Percentiles rank a stretch among this genome's conserved stretches.
Conservation (phyloP, 805 yeast genomes). For the Ogataea corticis region DNA sequence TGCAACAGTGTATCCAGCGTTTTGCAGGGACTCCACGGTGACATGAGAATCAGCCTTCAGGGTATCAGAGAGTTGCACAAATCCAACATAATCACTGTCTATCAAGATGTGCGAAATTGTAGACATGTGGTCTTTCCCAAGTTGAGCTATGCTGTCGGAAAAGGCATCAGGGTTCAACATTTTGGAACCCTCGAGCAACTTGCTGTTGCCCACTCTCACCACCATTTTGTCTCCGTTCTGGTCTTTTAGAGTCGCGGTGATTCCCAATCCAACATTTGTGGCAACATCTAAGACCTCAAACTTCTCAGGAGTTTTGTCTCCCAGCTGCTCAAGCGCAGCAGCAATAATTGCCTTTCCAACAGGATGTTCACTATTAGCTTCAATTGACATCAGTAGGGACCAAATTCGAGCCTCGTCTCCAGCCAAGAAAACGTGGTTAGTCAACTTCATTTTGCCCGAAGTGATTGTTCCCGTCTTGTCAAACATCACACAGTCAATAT, state of each 20-base stretch:
- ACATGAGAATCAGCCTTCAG: constrained; percentile 64
- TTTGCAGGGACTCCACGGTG: constrained; percentile 55
- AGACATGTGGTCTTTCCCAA: constrained; percentile 17
- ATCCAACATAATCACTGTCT: constrained; percentile 60
- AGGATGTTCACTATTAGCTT: constrained; percentile 82
- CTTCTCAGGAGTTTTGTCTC: constrained; percentile 1
- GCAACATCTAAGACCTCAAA: constrained; percentile 36
- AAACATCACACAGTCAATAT: constrained; percentile 67
- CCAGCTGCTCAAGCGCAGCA: constrained; percentile 23
- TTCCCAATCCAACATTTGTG: constrained; percentile 47
- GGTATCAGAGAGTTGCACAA: constrained; percentile 64
- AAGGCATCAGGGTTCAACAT: constrained; percentile 25
- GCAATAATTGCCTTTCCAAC: constrained; percentile 69
- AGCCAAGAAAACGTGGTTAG: constrained; percentile 24
- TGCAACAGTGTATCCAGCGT: constrained; percentile 61
- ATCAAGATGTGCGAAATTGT: constrained; percentile 47
- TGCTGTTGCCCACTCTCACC: constrained; percentile 57
- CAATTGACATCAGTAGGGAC: constrained; percentile 59
- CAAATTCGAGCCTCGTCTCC: constrained; percentile 39
- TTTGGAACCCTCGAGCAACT: constrained; percentile 36
- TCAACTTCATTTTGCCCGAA: constrained; percentile 67
- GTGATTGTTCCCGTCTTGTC: constrained; percentile 98
- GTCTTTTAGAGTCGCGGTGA: constrained; percentile 35
- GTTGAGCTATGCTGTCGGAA: constrained; percentile 7
- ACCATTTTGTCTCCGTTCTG: constrained; percentile 12